Conservation (phyloP, 176 grass and related monocot species). For the Typha latifolia region DNA sequence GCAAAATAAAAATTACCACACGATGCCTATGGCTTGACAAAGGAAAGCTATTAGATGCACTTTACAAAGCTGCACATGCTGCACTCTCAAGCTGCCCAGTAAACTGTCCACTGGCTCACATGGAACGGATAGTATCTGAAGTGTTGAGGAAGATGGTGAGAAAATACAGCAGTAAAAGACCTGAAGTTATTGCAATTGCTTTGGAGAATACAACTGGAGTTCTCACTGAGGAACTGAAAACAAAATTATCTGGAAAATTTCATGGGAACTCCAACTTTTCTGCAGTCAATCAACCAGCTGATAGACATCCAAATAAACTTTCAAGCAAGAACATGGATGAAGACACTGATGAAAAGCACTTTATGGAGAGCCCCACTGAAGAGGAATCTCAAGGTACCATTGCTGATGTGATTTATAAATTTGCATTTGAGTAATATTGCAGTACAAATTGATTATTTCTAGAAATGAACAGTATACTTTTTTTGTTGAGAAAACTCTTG, state of each 20-base stretch:
- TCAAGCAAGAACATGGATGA: constrained; percentile 24
- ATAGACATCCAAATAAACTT: constrained; percentile 31
- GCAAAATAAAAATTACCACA: constrained; percentile 89
- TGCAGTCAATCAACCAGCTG: constrained; percentile 14
- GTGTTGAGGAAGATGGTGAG: constrained; percentile 90
- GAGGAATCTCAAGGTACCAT: constrained; percentile 45
- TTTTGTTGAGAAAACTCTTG: too few relatives aligned
- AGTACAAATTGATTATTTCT: too few relatives aligned
- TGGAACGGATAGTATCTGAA: constrained; percentile 86
- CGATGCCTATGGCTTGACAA: constrained; percentile 96
- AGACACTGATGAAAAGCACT: constrained; percentile 23
- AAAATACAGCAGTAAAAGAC: constrained; percentile 91
- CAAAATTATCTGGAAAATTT: constrained; percentile 53
- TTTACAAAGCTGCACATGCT: constrained; percentile 82
- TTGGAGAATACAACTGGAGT: constrained; percentile 44
- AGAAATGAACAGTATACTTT: too few relatives aligned
- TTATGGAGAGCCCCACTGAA: constrained; percentile 29
- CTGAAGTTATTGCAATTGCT: constrained; percentile 76
- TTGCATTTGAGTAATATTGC: background rate
- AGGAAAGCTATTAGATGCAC: constrained; percentile 79
- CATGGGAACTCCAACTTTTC: constrained; percentile 9
- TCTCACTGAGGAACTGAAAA: constrained; percentile 37
- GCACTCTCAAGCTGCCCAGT: constrained; percentile 84
- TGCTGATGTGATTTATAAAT: background rate
- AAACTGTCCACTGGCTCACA: constrained; percentile 75